A percentile compares a stretch with the other conserved stretches of the same genome.
These are phyloP conservation scores for Aspergillus carlsbadensis DNA, from an alignment of 495 filamentous ascomycete species.

Conservation along the genomic window DNA sequence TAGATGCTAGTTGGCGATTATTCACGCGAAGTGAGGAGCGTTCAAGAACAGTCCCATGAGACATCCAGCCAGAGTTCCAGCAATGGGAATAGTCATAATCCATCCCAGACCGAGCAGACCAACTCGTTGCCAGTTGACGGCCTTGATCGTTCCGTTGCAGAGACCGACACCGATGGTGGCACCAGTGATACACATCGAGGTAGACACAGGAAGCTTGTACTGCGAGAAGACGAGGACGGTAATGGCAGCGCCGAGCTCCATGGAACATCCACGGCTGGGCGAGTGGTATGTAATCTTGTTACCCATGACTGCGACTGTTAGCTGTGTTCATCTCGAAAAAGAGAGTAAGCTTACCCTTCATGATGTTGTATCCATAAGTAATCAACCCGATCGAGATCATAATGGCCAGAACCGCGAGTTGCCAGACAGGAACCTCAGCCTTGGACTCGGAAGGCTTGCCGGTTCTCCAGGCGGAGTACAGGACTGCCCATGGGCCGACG, in stretches of 20 bases:
- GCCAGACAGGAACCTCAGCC: constrained; percentile 58
- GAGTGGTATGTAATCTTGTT: constrained; percentile 69
- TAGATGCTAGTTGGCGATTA: too few species aligned
- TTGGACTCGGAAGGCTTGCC: constrained; percentile 47
- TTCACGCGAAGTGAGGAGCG: constrained; percentile 49
- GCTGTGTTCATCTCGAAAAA: constrained; percentile 1
- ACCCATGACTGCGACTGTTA: constrained; percentile 52
- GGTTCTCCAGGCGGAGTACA: constrained; percentile 66
- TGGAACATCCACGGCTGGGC: constrained; percentile 58
- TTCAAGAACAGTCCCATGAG: constrained; percentile 64
- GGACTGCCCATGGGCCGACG: constrained; percentile 68
- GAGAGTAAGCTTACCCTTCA: constrained; percentile 48
- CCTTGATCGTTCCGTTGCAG: constrained; percentile 55
- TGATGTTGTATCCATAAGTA: constrained; percentile 70
- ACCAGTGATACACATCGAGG: constrained; percentile 59
- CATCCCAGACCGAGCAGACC: constrained; percentile 54
- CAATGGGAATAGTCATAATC: constrained; percentile 63
- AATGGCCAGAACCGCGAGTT: constrained; percentile 51
- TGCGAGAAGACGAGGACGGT: constrained; percentile 65
- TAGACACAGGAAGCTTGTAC: constrained; percentile 59
- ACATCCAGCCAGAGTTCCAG: constrained; percentile 58
- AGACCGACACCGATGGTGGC: constrained; percentile 58
- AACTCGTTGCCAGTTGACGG: constrained; percentile 64
- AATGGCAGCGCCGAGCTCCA: constrained; percentile 66
- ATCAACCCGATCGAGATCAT: constrained; percentile 57